These are phyloP conservation scores for Barnettozyma wickerhamii DNA, from an alignment of 805 yeast genomes.

Conservation along the genomic window DNA sequence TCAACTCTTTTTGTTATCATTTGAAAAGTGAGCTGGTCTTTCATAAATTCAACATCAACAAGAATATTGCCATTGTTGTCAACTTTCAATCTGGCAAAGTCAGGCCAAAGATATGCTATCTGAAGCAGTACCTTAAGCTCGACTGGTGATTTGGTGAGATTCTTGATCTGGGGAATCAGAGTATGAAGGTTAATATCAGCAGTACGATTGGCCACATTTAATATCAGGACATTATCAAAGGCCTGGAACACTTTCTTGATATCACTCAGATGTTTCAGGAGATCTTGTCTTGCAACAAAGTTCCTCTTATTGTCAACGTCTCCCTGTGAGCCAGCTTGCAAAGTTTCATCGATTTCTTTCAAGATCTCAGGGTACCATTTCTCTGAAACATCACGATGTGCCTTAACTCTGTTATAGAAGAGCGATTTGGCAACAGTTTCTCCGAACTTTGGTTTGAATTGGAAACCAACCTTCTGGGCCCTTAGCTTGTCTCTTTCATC, in stretches of 20 bases:
- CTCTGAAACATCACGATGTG: conserved; percentile 40
- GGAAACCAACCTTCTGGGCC: conserved; percentile 35
- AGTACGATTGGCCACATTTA: conserved; percentile 14
- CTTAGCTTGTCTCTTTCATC: conserved; percentile 35
- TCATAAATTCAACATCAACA: conserved; percentile 17
- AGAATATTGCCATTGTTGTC: conserved; percentile 17
- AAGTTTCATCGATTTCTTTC: conserved; percentile 25
- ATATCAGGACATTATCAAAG: conserved; percentile 14
- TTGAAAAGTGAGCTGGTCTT: conserved; percentile 5
- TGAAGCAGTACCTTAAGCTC: conserved; percentile 15
- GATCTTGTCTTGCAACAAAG: not conserved
- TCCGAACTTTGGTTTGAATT: conserved; percentile 32
- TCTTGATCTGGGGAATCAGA: conserved; percentile 15
- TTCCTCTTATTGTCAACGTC: not conserved
- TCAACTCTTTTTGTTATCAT: conserved; percentile 7
- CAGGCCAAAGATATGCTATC: conserved; percentile 20
- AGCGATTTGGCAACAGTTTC: conserved; percentile 39
- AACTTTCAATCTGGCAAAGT: conserved; percentile 11
- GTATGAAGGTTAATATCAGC: conserved; percentile 17
- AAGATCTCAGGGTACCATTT: conserved; percentile 38
- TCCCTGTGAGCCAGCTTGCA: not conserved
- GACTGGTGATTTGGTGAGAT: conserved; percentile 8
- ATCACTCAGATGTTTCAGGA: not conserved
- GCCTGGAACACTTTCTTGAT: conserved; percentile 16
- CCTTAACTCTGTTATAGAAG: conserved; percentile 36